Evolutionary conservation across 2,329 filamentous ascomycete species (phyloP), one percentile per base, ranked within the genome.

Genomic region (Aureobasidium sp.): DNA sequence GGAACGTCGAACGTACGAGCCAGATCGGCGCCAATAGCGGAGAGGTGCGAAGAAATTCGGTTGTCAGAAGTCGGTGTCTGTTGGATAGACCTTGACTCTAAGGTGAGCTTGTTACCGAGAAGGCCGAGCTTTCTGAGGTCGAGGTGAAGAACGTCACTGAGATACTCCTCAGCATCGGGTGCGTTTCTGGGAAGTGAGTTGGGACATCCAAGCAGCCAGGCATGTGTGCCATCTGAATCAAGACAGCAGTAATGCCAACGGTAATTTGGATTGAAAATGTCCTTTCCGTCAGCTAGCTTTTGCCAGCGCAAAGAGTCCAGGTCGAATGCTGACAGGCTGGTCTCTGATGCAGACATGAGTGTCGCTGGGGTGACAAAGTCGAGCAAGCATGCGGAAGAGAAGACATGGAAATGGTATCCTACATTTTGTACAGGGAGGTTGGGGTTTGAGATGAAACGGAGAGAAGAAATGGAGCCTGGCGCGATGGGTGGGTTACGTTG

Each of bases 201-300:
- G 2, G 90, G 89, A 69, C 91, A 97, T 9, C 94, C 94, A n/a
- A 99, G 81, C 29, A 99, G 80, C 92, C 94, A 99, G 8, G 91
- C 94, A 72, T 96, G 96, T 7, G 94, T 97, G 6, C 93, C 93
- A 68, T 96, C 90, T 64, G 94, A 87, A 71, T 97, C 95, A 76
- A 97, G 89, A 3, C 91, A 96, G 73, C 94, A 97, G 72, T 99
- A 99, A 73, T 97, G 93, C 94, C 94, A 99, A 63, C 93, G 86
- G 73, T 94, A 97, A n/a, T 89, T 90, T 0, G 86, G 80, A 67
- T 89, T 89, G 76, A 97, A 99, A 37, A 99, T 87, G 71, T 99
- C 94, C 54, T 90, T 88, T 3, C 94, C 94, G 69, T 97, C 93
- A 1, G 93, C 94, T 21, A 99, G 81, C 71, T 92, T 95, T 74